Conservation (phyloP, 257 asterid genomes). For the Thymus quinquecostatus region DNA sequence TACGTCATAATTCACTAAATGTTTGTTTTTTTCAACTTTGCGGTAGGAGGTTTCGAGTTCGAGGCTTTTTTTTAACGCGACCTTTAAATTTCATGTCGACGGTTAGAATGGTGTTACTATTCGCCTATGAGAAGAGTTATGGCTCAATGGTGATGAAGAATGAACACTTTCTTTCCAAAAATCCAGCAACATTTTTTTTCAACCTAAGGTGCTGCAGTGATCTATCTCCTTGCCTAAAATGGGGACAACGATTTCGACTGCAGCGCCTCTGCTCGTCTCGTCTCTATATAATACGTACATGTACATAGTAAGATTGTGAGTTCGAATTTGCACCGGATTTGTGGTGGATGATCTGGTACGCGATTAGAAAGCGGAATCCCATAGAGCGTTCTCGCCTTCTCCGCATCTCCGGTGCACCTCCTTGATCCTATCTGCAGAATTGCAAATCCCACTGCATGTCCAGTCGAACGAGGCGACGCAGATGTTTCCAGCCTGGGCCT, state of each 20-base stretch:
- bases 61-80: too few relatives aligned
- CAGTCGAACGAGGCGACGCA: constrained; percentile 89
- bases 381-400: constrained; percentile 66
- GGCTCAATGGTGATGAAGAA: background rate
- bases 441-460: constrained; percentile 91
- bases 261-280: constrained; percentile 29
- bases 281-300: constrained; percentile 33
- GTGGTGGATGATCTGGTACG: constrained; percentile 34
- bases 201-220: constrained; percentile 19
- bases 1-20: background rate
- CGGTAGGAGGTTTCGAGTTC: too few relatives aligned
- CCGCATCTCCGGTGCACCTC: constrained; percentile 88
- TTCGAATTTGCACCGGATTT: background rate
- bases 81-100: too few relatives aligned
- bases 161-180: background rate
- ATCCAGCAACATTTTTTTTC: constrained; percentile 9
- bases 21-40: too few relatives aligned
- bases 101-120: too few relatives aligned
- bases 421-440: constrained; percentile 70
- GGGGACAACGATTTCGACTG: constrained; percentile 37
- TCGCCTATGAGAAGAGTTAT: background rate
- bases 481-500: constrained; percentile 89
- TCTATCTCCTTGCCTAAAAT: constrained; percentile 40
- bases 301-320: constrained; percentile 22
- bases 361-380: constrained; percentile 50